Evolutionary conservation across 306 rosid genomes (phyloP).

Genomic region (Cucurbita argyrosperma): DNA sequence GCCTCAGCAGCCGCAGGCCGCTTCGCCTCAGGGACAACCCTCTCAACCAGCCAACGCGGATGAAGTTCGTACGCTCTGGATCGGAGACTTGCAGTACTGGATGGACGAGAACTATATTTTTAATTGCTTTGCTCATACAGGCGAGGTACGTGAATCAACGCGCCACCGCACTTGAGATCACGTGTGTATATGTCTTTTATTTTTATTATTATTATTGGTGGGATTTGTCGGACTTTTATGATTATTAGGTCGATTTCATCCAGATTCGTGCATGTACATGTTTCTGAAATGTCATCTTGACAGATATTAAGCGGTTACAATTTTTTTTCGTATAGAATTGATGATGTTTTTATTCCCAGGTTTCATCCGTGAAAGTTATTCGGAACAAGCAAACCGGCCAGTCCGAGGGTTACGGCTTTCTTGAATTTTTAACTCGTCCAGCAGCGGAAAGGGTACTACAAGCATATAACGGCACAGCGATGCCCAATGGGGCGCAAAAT

Average conservation of each 20-base stretch:
- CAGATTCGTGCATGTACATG: neutral
- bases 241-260: neutral
- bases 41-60: conserved; percentile 32
- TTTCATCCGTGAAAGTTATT: conserved; percentile 34
- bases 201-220: neutral
- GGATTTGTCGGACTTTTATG: neutral
- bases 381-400: conserved; percentile 38
- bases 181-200: neutral
- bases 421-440: conserved; percentile 32
- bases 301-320: neutral
- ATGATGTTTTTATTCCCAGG: conserved; percentile 8
- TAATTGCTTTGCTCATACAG: conserved; percentile 29
- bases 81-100: conserved; percentile 56
- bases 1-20: conserved; percentile 29
- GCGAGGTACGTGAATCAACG: conserved; percentile 29
- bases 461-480: conserved; percentile 29
- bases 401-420: conserved; percentile 51
- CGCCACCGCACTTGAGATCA: neutral
- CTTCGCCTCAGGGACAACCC: conserved; percentile 29
- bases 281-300: neutral
- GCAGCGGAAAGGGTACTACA: conserved; percentile 37
- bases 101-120: conserved; percentile 46
- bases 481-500: conserved; percentile 45
- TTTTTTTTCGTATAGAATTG: neutral
- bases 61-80: conserved; percentile 60